Evolutionary conservation across 441 rosid species (phyloP).

Genomic region (Capsella rubella): DNA sequence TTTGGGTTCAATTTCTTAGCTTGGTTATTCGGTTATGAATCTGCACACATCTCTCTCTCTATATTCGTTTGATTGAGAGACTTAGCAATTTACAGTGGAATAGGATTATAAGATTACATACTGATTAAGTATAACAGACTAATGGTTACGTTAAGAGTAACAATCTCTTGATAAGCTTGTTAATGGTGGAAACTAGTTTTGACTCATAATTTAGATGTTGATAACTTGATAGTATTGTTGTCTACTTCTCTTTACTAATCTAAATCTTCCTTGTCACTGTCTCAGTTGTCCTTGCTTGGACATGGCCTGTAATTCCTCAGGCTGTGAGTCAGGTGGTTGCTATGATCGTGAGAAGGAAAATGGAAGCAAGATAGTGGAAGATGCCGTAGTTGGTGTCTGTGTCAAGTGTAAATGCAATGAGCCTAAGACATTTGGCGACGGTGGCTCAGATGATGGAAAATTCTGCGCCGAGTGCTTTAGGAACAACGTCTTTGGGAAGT

Average conservation of each 20-base stretch:
- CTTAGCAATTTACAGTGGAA: not conserved
- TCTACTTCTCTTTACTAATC: not conserved
- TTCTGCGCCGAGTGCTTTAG: constrained; percentile 83
- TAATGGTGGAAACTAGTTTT: not conserved
- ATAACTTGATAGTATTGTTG: not conserved
- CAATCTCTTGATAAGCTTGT: not conserved
- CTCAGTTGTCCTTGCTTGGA: not conserved
- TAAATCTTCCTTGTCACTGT: not conserved
- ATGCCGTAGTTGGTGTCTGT: constrained; percentile 50
- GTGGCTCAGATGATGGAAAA: constrained; percentile 56
- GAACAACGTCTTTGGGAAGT: constrained; percentile 79
- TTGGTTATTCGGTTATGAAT: constrained; percentile 3
- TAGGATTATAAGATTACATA: not conserved
- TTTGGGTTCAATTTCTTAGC: not conserved
- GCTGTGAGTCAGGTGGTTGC: constrained; percentile 64
- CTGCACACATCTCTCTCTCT: constrained; percentile 6
- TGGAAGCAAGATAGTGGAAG: constrained; percentile 35
- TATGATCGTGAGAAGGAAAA: constrained; percentile 45
- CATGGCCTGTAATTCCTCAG: constrained; percentile 77
- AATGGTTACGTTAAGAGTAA: not conserved
- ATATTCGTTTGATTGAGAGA: not conserved
- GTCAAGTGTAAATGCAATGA: constrained; percentile 75
- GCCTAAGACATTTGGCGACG: constrained; percentile 51
- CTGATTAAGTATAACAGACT: not conserved
- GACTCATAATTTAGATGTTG: not conserved